Evolutionary conservation across 495 filamentous ascomycete genomes (phyloP), one percentile per base, ranked within the genome.

Genomic region (Haplographium delicatum): DNA sequence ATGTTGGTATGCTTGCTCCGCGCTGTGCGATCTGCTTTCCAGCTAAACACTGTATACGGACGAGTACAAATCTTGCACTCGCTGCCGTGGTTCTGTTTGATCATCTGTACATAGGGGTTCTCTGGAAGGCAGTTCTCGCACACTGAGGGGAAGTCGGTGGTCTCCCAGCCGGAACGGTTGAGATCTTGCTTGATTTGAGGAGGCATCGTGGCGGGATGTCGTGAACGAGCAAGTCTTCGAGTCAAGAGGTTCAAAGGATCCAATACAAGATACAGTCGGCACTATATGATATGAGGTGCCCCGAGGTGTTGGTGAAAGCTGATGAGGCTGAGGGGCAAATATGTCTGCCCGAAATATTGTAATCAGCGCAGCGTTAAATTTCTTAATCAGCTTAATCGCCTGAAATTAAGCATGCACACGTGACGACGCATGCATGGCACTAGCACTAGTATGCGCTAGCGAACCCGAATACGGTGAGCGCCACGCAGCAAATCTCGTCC

Each of bases 61-160:
- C 93, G 84, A 20, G 94, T 96, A 67, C 93, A 98, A 20, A 61
- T 61, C 23, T 56, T 57, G 35, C 54, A 51, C 39, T 51, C 47
- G 19, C 16, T 42, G 56, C 90, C 93, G 54, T 89, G 78, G 65
- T 97, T 91, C 63, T 95, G 87, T 65, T 98, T 98, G 39, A 97
- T 74, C 90, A 98, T 96, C 66, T 96, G 91, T 35, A 98, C 93
- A 66, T 95, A 97, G 4, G 90, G 93, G 62, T 97, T 97, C 50
- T 94, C 89, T 28, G 93, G 91, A 4, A 98, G 82, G 65, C 94
- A 98, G 63, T 71, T 74, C 56, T 80, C 78, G 66, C 78, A 83
- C 31, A 84, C 75, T 4, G 79, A 81, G 26, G 80, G 82, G 63
- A 85, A 85, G 71, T 86, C 90, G 20, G 93, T 96, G 26, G 86